Percentiles rank a stretch among this genome's conserved stretches.
These are phyloP conservation scores for Hydrangea macrophylla DNA, from an alignment of 148 eudicot species.

Conservation along the genomic window DNA sequence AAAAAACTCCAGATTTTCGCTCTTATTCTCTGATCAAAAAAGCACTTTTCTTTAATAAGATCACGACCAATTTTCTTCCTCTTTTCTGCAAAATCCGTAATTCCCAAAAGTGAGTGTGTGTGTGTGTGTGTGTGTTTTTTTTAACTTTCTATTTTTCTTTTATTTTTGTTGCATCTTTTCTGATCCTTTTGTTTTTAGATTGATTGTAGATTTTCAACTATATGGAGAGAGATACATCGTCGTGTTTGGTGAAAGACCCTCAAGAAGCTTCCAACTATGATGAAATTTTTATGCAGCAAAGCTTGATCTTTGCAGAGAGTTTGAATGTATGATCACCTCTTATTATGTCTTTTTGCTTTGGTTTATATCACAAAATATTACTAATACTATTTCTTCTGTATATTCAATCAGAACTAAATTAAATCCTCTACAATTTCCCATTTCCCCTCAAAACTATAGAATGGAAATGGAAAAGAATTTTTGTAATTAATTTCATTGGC, in stretches of 20 bases:
- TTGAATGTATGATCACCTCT: constrained; percentile 28
- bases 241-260: constrained; percentile 3
- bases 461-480: neutral
- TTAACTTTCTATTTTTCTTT: too few species aligned
- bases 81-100: neutral
- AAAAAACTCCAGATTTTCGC: neutral
- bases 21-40: neutral
- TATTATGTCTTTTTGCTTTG: neutral
- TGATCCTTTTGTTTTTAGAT: neutral
- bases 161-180: too few species aligned
- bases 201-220: neutral
- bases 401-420: too few species aligned
- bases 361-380: neutral
- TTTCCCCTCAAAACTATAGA: neutral
- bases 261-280: constrained; percentile 28
- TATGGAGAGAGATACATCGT: constrained; percentile 24
- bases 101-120: too few species aligned
- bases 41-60: too few species aligned
- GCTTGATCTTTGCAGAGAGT: constrained; percentile 35
- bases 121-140: too few species aligned
- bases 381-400: neutral
- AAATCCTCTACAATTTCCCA: neutral
- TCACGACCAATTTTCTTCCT: neutral
- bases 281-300: constrained; percentile 36
- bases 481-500: neutral